Percentiles rank a stretch among this genome's conserved stretches.
Conservation (phyloP, 192 early-diverging fungal genomes). For the Coemansia sp. region DNA sequence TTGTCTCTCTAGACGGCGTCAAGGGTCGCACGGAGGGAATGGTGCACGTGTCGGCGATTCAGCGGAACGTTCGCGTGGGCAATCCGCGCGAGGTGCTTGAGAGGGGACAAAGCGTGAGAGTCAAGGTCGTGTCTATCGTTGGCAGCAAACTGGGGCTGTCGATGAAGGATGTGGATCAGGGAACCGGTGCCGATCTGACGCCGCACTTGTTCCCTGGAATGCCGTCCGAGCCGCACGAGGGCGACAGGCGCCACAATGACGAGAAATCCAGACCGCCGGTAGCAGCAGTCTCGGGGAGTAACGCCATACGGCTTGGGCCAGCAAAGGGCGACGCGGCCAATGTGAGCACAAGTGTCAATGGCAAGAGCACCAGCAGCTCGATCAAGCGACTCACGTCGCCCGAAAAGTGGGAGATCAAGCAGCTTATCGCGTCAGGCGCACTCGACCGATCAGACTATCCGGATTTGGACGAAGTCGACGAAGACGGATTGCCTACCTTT, state of each 20-base stretch:
- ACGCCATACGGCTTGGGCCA: constrained; percentile 31
- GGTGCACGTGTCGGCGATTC: constrained; percentile 83
- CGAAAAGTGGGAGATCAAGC: constrained; percentile 97
- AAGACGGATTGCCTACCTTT: constrained; percentile 75
- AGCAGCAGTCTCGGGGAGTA: constrained; percentile 29
- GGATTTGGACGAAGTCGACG: constrained; percentile 77
- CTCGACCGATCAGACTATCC: constrained; percentile 85
- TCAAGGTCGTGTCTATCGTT: constrained; percentile 93
- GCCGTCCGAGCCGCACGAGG: constrained; percentile 6
- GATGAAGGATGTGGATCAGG: constrained; percentile 97
- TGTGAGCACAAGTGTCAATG: not conserved
- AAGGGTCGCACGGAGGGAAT: constrained; percentile 81
- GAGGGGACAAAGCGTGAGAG: constrained; percentile 81
- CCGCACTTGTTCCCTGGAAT: constrained; percentile 73
- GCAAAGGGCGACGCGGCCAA: not conserved
- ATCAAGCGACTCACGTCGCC: constrained; percentile 91
- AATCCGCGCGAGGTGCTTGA: constrained; percentile 89
- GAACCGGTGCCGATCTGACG: constrained; percentile 84
- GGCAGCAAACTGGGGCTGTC: constrained; percentile 84
- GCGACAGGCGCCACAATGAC: not conserved
- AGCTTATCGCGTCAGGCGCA: constrained; percentile 95
- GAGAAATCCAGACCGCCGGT: constrained; percentile 1
- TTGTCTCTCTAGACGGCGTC: constrained; percentile 85
- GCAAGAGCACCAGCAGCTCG: constrained; percentile 25
- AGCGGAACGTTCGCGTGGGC: constrained; percentile 65